A percentile compares a stretch with the other conserved stretches of the same genome.
phyloP scores from a whole-genome alignment of 208 protist species.

The Acanthamoeba sp. region DNA sequence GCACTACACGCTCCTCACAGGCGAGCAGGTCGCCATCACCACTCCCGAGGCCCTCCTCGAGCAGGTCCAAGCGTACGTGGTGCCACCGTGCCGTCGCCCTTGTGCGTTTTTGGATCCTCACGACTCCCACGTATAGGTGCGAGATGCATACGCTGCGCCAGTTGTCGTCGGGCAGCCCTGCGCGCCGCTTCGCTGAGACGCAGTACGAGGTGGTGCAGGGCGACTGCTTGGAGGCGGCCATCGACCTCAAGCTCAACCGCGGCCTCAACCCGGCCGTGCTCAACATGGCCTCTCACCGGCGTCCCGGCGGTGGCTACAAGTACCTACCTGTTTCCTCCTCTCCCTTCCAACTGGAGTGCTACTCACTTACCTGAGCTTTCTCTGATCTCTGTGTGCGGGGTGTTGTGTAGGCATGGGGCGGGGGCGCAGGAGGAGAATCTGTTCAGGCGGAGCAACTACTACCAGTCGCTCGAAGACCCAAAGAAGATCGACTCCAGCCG shows the following conservation, averaged over 20 bases:
- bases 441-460: constrained; percentile 37
- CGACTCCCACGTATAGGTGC: background rate
- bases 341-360: background rate
- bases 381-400: background rate
- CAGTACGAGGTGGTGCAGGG: background rate
- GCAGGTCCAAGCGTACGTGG: background rate
- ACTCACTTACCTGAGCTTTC: background rate
- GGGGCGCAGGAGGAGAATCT: constrained; percentile 28
- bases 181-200: background rate
- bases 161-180: background rate
- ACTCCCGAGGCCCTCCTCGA: background rate
- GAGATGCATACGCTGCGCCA: background rate
- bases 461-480: constrained; percentile 46
- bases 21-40: background rate
- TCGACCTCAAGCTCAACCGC: background rate
- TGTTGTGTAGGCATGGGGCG: background rate
- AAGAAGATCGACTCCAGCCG: background rate
- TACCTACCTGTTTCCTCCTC: background rate
- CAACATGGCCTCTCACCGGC: constrained; percentile 39
- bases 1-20: background rate
- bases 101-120: background rate
- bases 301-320: constrained; percentile 36
- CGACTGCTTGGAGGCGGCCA: constrained; percentile 40
- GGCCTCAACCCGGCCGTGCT: constrained; percentile 52
- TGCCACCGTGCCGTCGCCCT: background rate